Evolutionary conservation across 176 grass and related monocot species (phyloP).

Genomic region (Coix lacrymajobi): DNA sequence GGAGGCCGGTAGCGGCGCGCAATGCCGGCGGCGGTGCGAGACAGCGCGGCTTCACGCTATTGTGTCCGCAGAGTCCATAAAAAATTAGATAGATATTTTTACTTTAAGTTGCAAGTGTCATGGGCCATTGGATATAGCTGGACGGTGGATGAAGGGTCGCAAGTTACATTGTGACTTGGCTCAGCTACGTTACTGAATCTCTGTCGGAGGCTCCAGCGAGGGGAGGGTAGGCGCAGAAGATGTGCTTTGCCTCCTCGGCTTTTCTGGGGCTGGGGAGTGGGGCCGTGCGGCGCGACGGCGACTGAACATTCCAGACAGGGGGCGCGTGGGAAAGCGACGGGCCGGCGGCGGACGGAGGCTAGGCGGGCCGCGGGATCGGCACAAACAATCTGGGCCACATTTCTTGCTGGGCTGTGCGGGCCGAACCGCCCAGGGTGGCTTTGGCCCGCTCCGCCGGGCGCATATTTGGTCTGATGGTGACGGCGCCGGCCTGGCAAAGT

Average conservation of each 20-base stretch:
- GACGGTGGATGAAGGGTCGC: too few species aligned
- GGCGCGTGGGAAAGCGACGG: background rate
- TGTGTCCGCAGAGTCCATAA: too few species aligned
- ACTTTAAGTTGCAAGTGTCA: too few species aligned
- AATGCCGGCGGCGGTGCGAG: too few species aligned
- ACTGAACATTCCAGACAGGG: slow-evolving; percentile 56
- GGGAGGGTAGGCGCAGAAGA: background rate
- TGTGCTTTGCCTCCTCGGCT: background rate
- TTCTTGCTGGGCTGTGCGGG: background rate
- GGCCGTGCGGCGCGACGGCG: slow-evolving; percentile 23
- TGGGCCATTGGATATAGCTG: too few species aligned
- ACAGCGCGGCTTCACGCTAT: too few species aligned
- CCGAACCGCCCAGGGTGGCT: background rate
- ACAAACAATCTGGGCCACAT: background rate
- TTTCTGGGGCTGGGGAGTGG: background rate
- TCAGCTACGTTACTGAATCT: too few species aligned
- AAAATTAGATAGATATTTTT: too few species aligned
- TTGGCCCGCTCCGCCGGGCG: background rate
- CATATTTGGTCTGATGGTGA: background rate
- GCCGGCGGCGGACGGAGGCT: background rate
- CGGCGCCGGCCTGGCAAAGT: background rate
- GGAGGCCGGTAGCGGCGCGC: too few species aligned
- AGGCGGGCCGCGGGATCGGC: background rate
- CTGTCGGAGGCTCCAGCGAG: too few species aligned
- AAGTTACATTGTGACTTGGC: too few species aligned